These are phyloP conservation scores for Phaeophleospora eucalypticola DNA, from an alignment of 2,329 filamentous ascomycete species.

Conservation along the genomic window DNA sequence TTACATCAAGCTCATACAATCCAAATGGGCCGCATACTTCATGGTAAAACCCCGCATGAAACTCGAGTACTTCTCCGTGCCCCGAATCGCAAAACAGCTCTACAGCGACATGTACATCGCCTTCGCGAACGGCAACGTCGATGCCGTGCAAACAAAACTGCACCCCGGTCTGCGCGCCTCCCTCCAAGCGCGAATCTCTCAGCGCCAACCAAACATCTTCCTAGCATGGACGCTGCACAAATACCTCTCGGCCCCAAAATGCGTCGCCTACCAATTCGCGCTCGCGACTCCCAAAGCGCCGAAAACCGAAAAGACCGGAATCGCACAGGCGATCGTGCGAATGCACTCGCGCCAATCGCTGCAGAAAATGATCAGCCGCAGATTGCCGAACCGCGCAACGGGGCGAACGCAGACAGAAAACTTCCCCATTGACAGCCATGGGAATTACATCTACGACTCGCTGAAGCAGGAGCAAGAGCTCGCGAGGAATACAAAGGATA, in stretches of 20 bases:
- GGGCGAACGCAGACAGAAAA: constrained; percentile 19
- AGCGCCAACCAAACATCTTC: constrained; percentile 34
- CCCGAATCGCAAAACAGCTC: constrained; percentile 37
- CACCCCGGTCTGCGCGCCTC: constrained; percentile 21
- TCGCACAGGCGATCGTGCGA: constrained; percentile 30
- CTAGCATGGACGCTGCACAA: constrained; percentile 30
- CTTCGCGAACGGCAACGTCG: constrained; percentile 41
- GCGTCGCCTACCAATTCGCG: constrained; percentile 24
- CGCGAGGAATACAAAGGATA: constrained; percentile 33
- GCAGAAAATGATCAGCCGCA: constrained; percentile 20
- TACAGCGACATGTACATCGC: constrained; percentile 46
- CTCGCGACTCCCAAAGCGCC: constrained; percentile 20
- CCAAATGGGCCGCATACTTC: constrained; percentile 8
- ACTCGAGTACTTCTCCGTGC: constrained; percentile 33
- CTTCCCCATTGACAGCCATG: constrained; percentile 29
- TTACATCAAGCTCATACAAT: not conserved
- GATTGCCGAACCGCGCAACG: constrained; percentile 14
- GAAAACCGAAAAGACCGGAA: constrained; percentile 22
- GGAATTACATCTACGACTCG: constrained; percentile 33
- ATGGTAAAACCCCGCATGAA: constrained; percentile 13
- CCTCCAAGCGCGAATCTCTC: constrained; percentile 33
- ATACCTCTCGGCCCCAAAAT: constrained; percentile 24
- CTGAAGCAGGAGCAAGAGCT: constrained; percentile 32
- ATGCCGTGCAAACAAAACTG: constrained; percentile 18
- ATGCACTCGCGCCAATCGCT: constrained; percentile 29